A percentile compares a stretch with the other conserved stretches of the same genome.
Evolutionary conservation across 345 rosid genomes (phyloP).

Genomic region (Linum trigynum): DNA sequence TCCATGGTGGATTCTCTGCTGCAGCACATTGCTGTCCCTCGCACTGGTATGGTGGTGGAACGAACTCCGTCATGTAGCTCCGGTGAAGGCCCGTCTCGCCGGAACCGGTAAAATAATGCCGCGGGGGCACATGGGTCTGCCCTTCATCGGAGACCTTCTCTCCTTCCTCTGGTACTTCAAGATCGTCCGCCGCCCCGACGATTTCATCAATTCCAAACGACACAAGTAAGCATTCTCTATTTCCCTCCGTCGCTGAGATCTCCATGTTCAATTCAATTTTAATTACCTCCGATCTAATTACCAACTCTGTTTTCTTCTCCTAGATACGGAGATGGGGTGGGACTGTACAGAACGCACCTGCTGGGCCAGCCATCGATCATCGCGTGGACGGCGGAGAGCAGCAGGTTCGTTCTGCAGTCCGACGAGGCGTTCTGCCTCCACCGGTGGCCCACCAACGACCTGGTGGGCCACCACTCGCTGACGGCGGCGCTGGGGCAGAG

Average conservation of each 20-base stretch:
- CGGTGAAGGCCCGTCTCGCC: constrained; percentile 12
- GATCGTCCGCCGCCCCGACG: constrained; percentile 19
- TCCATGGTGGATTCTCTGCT: neutral
- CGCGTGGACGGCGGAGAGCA: constrained; percentile 24
- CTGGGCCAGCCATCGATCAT: constrained; percentile 33
- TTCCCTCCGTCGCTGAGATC: no score
- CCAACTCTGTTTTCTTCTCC: neutral
- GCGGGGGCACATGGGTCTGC: constrained; percentile 32
- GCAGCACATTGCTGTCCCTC: constrained; percentile 17
- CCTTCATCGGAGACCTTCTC: constrained; percentile 28
- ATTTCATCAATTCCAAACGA: constrained; percentile 33
- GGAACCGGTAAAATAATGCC: constrained; percentile 20
- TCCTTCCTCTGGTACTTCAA: constrained; percentile 21
- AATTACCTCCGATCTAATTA: no score
- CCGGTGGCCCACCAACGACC: constrained; percentile 26
- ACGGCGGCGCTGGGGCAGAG: constrained; percentile 22
- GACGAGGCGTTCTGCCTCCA: constrained; percentile 16
- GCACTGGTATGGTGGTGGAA: constrained; percentile 38
- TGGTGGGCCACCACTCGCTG: constrained; percentile 16
- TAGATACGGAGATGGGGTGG: constrained; percentile 37
- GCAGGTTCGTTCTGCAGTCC: constrained; percentile 20
- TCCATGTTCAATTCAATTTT: no score
- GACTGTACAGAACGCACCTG: constrained; percentile 25
- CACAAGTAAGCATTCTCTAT: constrained; percentile 16
- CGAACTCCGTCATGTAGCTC: constrained; percentile 24